phyloP scores from a whole-genome alignment of 371 early-diverging fungal species.

The Mucor circinelloides region DNA sequence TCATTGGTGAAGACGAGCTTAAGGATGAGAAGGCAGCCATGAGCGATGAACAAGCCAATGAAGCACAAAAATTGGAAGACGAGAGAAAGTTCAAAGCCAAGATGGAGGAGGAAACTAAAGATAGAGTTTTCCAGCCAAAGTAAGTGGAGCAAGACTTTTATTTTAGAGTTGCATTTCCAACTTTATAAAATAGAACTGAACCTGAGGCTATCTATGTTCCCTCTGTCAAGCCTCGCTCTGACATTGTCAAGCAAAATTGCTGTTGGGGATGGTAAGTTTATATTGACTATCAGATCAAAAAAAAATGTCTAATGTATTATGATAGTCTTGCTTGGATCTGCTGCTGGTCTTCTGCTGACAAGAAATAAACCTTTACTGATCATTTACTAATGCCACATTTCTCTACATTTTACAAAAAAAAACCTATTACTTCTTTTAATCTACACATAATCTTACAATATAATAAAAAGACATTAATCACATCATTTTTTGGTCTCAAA shows the following conservation, averaged over 20 bases:
- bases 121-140: neutral
- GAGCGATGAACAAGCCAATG: neutral
- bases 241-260: neutral
- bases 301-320: neutral
- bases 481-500: neutral
- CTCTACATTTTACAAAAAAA: neutral
- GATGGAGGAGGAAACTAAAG: neutral
- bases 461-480: neutral
- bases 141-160: neutral
- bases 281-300: neutral
- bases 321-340: neutral
- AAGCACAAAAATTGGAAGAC: neutral
- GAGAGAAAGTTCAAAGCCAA: neutral
- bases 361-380: neutral
- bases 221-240: neutral
- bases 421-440: neutral
- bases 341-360: neutral
- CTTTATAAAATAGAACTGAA: neutral
- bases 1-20: neutral
- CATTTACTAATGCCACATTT: neutral
- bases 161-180: neutral
- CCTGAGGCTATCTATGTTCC: neutral
- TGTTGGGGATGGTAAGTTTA: neutral
- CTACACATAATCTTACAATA: neutral
- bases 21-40: neutral